Conservation (phyloP, 2,329 filamentous ascomycete species). For the Fusarium sterilihyphosum region DNA sequence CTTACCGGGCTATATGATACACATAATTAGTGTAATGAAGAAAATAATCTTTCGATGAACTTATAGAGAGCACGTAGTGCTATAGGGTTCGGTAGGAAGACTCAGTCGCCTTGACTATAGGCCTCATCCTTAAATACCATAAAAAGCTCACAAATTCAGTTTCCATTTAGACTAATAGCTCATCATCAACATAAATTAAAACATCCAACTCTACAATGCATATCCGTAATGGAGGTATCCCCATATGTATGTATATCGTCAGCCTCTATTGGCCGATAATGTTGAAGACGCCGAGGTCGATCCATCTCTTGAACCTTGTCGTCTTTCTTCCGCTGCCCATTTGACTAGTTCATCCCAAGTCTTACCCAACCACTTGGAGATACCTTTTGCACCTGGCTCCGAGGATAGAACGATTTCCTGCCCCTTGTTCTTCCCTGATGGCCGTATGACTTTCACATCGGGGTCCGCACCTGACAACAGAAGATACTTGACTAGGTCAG, state of each 20-base stretch:
- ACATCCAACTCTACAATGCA: too few species aligned
- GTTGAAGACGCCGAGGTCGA: rapidly evolving
- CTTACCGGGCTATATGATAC: neutral
- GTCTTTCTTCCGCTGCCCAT: neutral
- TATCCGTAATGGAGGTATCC: neutral
- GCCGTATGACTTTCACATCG: neutral
- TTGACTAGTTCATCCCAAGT: neutral
- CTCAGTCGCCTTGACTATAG: too few species aligned
- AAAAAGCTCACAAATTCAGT: too few species aligned
- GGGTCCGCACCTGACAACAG: neutral
- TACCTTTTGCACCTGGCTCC: neutral
- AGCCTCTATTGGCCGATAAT: rapidly evolving
- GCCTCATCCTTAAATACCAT: too few species aligned
- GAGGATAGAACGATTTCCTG: rapidly evolving
- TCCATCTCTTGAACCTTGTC: rapidly evolving
- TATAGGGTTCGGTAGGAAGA: too few species aligned
- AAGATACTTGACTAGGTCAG: neutral
- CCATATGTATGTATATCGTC: rapidly evolving
- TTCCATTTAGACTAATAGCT: rapidly evolving
- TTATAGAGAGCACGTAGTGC: too few species aligned
- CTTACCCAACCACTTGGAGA: neutral
- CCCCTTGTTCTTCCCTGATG: neutral
- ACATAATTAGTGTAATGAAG: rapidly evolving
- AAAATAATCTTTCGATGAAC: neutral
- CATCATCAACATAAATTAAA: neutral